Conservation (phyloP, 164 flowering plant genomes). For the Stephania yunnanensis region DNA sequence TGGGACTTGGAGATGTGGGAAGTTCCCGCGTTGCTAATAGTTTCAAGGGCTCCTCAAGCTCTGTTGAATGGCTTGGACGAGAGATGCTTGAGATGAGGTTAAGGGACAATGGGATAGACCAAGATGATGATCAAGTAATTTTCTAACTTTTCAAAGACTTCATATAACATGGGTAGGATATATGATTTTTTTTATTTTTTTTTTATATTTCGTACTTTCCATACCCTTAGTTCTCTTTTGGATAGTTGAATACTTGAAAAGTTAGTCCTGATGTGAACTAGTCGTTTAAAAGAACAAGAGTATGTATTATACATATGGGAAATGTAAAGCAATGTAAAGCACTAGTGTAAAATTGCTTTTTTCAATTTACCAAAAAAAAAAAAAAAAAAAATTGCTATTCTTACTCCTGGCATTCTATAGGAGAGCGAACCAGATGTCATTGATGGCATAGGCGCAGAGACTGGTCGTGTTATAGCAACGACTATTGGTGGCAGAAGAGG, state of each 20-base stretch:
- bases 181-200: neutral
- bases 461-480: slow-evolving; percentile 81
- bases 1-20: slow-evolving; percentile 76
- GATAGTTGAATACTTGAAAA: neutral
- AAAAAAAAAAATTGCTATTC: too few species aligned
- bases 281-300: neutral
- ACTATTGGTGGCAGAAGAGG: slow-evolving; percentile 82
- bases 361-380: neutral
- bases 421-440: slow-evolving; percentile 85
- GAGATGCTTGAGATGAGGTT: slow-evolving; percentile 92
- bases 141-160: neutral
- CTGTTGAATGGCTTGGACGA: slow-evolving; percentile 85
- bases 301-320: neutral
- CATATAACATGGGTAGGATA: neutral
- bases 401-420: slow-evolving; percentile 31
- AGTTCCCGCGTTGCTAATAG: slow-evolving; percentile 70
- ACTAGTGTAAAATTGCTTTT: neutral
- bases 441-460: slow-evolving; percentile 86
- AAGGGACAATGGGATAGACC: slow-evolving; percentile 57
- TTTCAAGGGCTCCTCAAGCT: slow-evolving; percentile 69
- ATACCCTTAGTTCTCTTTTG: neutral
- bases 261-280: neutral
- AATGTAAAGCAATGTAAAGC: neutral
- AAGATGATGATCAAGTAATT: slow-evolving; percentile 72
- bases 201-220: neutral